Evolutionary conservation across 345 rosid species (phyloP), one percentile per base, ranked within the genome.

Genomic region (Zanthoxylum bungeanum): DNA sequence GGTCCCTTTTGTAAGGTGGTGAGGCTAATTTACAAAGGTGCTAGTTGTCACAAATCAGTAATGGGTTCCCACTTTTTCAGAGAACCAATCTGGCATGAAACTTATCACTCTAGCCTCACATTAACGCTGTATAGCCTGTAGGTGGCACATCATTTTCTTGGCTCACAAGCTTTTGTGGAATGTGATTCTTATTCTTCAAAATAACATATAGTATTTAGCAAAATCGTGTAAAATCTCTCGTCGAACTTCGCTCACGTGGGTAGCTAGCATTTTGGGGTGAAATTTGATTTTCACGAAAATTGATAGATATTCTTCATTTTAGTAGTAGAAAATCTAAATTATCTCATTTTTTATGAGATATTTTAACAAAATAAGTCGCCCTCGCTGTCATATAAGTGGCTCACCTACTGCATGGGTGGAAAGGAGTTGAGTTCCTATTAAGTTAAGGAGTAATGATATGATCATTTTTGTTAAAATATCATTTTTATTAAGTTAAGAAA

Each of bases 11-110:
- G 19, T 33, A 63, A 37, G 27, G 14, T 47, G 52, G 50, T 21
- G 44, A 12, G 39, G 60, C 44, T 61, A 44, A 8, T 25, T 40
- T 40, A 46, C 49, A 25, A 17, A 27, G 42, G 52, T 61, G 63
- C 65, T 27, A 36, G 53, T 17, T 60, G 69, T 67, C 53, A 68
- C 67, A 50, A 21, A 70, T 73, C 80, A 56, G 49, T 4, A n/a
- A 55, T 30, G 57, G 76, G 73, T 44, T 46, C 60, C 72, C 67
- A 61, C 81, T 36, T 72, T 73, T 71, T 56, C 52, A 31, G 52
- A 66, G 75, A 55, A 66, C 71, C 70, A 53, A 53, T 34, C 39
- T 34, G 49, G 37, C 24, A 9, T 28, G 77, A 67, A 75, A 70
- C 22, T 68, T 70, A 69, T 59, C 66, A 7, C 33, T 16, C 69